These are phyloP conservation scores for Monilinia polystroma DNA, from an alignment of 2,329 filamentous ascomycete genomes.

Conservation along the genomic window DNA sequence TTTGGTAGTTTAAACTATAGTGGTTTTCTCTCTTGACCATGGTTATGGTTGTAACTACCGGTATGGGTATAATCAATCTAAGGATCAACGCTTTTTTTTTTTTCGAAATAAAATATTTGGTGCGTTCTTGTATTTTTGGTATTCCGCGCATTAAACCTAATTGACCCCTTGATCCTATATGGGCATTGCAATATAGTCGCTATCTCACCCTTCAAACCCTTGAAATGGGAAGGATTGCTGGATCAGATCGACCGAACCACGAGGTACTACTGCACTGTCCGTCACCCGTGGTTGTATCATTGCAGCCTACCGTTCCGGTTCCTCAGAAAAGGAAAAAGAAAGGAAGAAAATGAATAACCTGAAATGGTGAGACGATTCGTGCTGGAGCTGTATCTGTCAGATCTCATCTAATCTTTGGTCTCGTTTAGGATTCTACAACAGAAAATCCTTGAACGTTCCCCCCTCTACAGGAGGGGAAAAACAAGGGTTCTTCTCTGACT, in stretches of 20 bases:
- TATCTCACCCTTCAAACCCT: conserved; percentile 17
- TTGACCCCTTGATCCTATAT: conserved; percentile 25
- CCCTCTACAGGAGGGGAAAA: not conserved
- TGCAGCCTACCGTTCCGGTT: not conserved
- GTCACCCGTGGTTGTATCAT: not conserved
- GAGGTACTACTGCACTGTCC: conserved; percentile 5
- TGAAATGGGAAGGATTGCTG: conserved; percentile 6
- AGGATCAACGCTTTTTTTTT: not conserved
- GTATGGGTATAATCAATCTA: not conserved
- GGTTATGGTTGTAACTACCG: not conserved
- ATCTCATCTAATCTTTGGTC: conserved; percentile 31
- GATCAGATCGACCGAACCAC: conserved; percentile 18
- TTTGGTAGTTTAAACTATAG: no score
- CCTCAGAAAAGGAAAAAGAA: not conserved
- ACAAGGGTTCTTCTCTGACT: not conserved
- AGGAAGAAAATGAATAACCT: no score
- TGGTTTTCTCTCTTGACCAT: no score
- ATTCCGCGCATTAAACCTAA: conserved; percentile 7
- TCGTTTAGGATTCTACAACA: conserved; percentile 1
- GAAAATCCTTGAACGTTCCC: not conserved
- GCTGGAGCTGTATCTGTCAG: conserved; percentile 14
- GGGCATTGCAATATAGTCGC: conserved; percentile 34
- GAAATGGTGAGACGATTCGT: not conserved
- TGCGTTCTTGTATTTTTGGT: not conserved
- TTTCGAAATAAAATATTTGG: not conserved